Evolutionary conservation across 768 basidiomycete species (phyloP).

Genomic region (Tulasnella sp.): DNA sequence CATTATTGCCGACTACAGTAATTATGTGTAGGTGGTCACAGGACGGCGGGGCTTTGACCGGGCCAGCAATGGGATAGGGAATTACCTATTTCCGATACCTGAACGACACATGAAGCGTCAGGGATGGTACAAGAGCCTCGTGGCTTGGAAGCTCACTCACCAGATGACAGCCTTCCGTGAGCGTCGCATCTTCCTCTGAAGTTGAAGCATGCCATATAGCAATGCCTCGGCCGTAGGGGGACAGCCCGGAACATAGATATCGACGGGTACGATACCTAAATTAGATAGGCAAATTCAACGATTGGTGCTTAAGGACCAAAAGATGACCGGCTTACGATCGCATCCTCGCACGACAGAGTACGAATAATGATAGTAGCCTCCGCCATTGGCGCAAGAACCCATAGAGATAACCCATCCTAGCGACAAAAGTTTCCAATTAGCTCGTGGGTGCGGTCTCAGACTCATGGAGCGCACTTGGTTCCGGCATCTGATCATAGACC

Average conservation of each 20-base stretch:
- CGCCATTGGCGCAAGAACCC: constrained; percentile 99
- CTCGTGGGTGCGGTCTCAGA: background rate
- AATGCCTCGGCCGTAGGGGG: constrained; percentile 94
- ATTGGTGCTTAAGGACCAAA: background rate
- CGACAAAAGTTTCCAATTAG: too few relatives aligned
- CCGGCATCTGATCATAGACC: constrained; percentile 98
- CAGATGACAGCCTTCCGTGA: constrained; percentile 80
- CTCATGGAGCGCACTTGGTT: constrained; percentile 38
- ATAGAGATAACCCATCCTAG: constrained; percentile 96
- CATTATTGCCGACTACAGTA: too few relatives aligned
- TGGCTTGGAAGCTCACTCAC: constrained; percentile 40
- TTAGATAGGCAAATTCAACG: background rate
- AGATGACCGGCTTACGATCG: constrained; percentile 52
- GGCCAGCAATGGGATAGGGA: too few relatives aligned
- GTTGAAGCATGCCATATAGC: constrained; percentile 90
- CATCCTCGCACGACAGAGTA: constrained; percentile 98
- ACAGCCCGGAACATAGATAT: constrained; percentile 96
- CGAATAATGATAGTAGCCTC: constrained; percentile 95
- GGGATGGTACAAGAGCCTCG: background rate
- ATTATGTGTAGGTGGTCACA: too few relatives aligned
- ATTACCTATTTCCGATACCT: constrained; percentile 17
- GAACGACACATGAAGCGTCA: background rate
- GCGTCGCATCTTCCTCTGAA: constrained; percentile 91
- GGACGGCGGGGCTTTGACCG: too few relatives aligned
- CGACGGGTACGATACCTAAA: constrained; percentile 91